Conservation (phyloP, 495 filamentous ascomycete genomes). For the Pyrenula massariospora region DNA sequence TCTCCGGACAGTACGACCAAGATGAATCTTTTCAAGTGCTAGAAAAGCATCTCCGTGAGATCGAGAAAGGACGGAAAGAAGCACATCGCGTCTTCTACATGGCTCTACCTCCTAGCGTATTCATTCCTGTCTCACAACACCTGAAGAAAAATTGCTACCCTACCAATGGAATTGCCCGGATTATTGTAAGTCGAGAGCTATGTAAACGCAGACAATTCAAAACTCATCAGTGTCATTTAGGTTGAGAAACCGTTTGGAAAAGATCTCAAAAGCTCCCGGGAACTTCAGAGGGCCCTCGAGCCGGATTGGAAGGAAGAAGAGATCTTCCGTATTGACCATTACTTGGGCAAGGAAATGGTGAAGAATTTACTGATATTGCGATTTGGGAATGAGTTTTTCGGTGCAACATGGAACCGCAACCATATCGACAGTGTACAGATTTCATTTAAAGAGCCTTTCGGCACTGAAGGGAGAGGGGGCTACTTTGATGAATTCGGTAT, state of each 20-base stretch:
- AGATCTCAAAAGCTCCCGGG: slow-evolving; percentile 85
- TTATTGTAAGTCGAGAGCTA: slow-evolving; percentile 57
- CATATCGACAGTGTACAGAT: slow-evolving; percentile 99
- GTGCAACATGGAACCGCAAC: slow-evolving; percentile 97
- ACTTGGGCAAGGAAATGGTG: slow-evolving; percentile 99
- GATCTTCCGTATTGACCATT: slow-evolving; percentile 99
- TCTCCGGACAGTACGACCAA: slow-evolving; percentile 94
- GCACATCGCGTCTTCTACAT: slow-evolving; percentile 97
- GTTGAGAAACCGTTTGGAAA: slow-evolving; percentile 99
- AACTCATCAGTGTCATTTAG: slow-evolving; percentile 30
- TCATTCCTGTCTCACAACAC: slow-evolving; percentile 93
- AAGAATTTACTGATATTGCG: slow-evolving; percentile 98
- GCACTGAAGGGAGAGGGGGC: slow-evolving; percentile 96
- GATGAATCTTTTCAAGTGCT: slow-evolving; percentile 89
- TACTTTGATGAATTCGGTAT: slow-evolving; percentile 99
- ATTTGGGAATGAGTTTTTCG: slow-evolving; percentile 98
- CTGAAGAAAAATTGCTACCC: slow-evolving; percentile 97
- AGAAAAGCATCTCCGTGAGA: slow-evolving; percentile 75
- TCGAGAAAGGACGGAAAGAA: slow-evolving; percentile 74
- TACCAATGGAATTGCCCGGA: slow-evolving; percentile 71
- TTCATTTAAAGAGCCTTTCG: slow-evolving; percentile 99
- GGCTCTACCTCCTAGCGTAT: slow-evolving; percentile 95
- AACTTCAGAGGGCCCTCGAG: slow-evolving; percentile 87
- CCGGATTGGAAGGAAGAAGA: slow-evolving; percentile 99
- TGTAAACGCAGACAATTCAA: slow-evolving; percentile 3